Percentiles rank a stretch among this genome's conserved stretches.
These are phyloP conservation scores for Leccinum uliginosum DNA, from an alignment of 768 basidiomycete species.

Conservation along the genomic window DNA sequence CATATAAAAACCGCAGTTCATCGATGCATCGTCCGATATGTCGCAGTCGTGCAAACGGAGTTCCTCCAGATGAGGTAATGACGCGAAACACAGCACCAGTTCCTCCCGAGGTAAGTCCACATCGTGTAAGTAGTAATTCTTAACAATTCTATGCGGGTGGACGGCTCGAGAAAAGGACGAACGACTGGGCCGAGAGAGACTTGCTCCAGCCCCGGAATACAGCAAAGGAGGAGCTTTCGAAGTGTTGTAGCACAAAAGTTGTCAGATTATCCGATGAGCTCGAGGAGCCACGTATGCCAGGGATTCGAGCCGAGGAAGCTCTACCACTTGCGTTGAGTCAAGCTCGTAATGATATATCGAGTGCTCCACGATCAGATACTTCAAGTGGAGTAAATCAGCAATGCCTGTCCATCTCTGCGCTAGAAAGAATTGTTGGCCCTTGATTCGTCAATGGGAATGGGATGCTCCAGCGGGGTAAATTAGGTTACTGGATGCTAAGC, in stretches of 20 bases:
- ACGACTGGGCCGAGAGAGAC: conserved; percentile 25
- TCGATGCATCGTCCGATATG: conserved; percentile 42
- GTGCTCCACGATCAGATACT: conserved; percentile 38
- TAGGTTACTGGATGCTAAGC: conserved; percentile 32
- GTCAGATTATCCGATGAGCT: conserved; percentile 25
- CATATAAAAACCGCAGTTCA: conserved; percentile 36
- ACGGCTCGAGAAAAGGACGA: conserved; percentile 27
- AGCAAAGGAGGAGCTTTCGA: conserved; percentile 38
- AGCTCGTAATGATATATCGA: conserved; percentile 24
- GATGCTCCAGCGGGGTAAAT: conserved; percentile 33
- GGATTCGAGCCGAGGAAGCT: conserved; percentile 25
- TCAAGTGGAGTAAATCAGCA: conserved; percentile 37
- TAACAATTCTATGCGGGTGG: conserved; percentile 37
- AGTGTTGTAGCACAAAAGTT: conserved; percentile 36
- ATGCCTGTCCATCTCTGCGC: conserved; percentile 28
- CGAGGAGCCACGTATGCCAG: conserved; percentile 30
- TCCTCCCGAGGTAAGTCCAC: conserved; percentile 38
- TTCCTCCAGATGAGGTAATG: conserved; percentile 40
- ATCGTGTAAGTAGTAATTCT: conserved; percentile 50
- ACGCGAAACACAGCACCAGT: conserved; percentile 33
- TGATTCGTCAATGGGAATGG: conserved; percentile 32
- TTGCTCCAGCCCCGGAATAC: conserved; percentile 20
- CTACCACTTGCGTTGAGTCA: conserved; percentile 8
- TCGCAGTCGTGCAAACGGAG: conserved; percentile 57
- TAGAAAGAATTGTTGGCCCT: conserved; percentile 12